A percentile compares a stretch with the other conserved stretches of the same genome.
Conservation (phyloP, 2,329 filamentous ascomycete genomes). For the Onygena corvina region DNA sequence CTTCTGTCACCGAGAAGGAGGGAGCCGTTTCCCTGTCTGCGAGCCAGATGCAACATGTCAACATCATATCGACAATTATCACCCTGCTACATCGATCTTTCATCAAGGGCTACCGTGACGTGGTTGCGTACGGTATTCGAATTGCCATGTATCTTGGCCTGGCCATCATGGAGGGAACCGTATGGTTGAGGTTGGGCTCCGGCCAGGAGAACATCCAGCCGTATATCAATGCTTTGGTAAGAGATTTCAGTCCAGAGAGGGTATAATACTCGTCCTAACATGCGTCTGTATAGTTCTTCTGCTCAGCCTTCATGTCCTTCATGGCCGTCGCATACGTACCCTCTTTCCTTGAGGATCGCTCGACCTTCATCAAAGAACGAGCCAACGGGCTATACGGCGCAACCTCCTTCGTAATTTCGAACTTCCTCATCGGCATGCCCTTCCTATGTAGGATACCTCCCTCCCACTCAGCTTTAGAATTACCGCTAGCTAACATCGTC, state of each 20-base stretch:
- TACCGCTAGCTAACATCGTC: neutral
- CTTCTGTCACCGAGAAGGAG: conserved; percentile 21
- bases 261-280: neutral
- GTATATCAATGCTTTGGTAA: conserved; percentile 64
- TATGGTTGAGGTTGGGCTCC: conserved; percentile 62
- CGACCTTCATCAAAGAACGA: conserved; percentile 62
- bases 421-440: conserved; percentile 70
- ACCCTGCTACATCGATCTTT: conserved; percentile 66
- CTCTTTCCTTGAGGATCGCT: conserved; percentile 65
- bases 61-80: conserved; percentile 41
- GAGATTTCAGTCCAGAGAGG: conserved; percentile 16
- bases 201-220: conserved; percentile 64
- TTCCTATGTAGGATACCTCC: conserved; percentile 48
- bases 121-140: conserved; percentile 72
- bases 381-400: conserved; percentile 72
- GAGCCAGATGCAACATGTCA: conserved; percentile 27
- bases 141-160: conserved; percentile 70
- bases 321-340: conserved; percentile 80
- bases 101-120: conserved; percentile 72
- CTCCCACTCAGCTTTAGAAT: neutral
- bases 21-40: conserved; percentile 15
- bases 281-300: conserved; percentile 45
- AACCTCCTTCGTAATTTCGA: conserved; percentile 59
- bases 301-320: conserved; percentile 64
- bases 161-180: conserved; percentile 77